These are phyloP conservation scores for Hortiboletus campestris DNA, from an alignment of 768 basidiomycete genomes.

Conservation along the genomic window DNA sequence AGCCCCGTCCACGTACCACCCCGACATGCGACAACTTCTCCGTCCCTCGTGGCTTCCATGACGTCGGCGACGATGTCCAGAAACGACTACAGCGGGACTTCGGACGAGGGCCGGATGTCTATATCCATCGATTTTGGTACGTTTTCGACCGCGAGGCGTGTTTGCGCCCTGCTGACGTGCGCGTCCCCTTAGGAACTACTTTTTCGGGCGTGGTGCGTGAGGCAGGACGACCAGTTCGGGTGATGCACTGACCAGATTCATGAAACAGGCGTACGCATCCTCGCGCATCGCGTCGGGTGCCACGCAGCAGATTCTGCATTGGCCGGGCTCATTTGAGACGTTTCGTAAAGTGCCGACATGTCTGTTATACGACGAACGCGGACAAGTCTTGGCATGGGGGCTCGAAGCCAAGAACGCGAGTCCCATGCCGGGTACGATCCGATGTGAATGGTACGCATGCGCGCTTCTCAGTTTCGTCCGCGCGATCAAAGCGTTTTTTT, in stretches of 20 bases:
- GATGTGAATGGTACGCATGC: conserved; percentile 49
- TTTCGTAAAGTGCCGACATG: conserved; percentile 88
- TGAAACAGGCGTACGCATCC: conserved; percentile 74
- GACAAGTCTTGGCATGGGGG: conserved; percentile 80
- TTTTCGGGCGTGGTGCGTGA: conserved; percentile 81
- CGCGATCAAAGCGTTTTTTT: not conserved
- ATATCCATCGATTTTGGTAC: conserved; percentile 81
- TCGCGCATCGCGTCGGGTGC: conserved; percentile 76
- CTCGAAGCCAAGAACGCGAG: conserved; percentile 82
- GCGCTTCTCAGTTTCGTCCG: not conserved
- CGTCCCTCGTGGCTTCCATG: conserved; percentile 12
- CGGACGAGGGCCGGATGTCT: conserved; percentile 76
- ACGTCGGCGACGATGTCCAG: conserved; percentile 9
- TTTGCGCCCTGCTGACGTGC: not conserved
- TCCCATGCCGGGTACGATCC: conserved; percentile 60
- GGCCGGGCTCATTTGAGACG: conserved; percentile 84
- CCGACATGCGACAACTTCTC: conserved; percentile 23
- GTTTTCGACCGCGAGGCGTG: conserved; percentile 12
- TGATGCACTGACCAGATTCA: conserved; percentile 6
- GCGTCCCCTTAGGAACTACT: conserved; percentile 60
- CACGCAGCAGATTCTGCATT: conserved; percentile 81
- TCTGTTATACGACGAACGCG: conserved; percentile 72
- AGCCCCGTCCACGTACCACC: conserved; percentile 25
- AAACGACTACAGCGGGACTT: conserved; percentile 20
- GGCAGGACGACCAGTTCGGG: not conserved